Conservation (phyloP, 768 basidiomycete genomes). For the Terana coerulea region DNA sequence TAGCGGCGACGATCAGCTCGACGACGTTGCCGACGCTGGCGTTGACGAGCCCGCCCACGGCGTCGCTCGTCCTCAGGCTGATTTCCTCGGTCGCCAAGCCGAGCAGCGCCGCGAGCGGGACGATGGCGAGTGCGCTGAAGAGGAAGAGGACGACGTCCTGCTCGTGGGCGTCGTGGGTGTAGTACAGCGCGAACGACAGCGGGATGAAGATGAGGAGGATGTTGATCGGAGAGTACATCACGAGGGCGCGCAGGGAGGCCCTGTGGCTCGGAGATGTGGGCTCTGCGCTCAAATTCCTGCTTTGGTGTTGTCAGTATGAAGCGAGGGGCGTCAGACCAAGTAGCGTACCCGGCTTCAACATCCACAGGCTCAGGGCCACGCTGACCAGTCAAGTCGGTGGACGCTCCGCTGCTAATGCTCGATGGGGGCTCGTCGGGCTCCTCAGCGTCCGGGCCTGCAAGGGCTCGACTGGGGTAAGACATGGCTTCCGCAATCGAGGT, state of each 20-base stretch:
- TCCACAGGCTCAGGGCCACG: too few species aligned
- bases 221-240: slow-evolving; percentile 38
- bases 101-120: slow-evolving; percentile 48
- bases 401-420: too few species aligned
- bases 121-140: slow-evolving; percentile 44
- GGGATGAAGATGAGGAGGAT: slow-evolving; percentile 46
- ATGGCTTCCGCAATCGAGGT: background rate
- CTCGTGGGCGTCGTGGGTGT: slow-evolving; percentile 30
- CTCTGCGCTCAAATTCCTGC: too few species aligned
- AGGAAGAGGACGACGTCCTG: slow-evolving; percentile 44
- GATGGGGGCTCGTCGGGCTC: slow-evolving; percentile 1
- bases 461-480: background rate
- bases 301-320: too few species aligned
- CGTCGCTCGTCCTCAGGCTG: slow-evolving; percentile 43
- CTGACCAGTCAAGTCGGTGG: too few species aligned
- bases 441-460: background rate
- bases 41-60: slow-evolving; percentile 50
- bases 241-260: slow-evolving; percentile 28
- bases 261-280: slow-evolving; percentile 35
- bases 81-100: slow-evolving; percentile 53
- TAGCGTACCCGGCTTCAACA: too few species aligned
- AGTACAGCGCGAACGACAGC: slow-evolving; percentile 46
- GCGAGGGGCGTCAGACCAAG: too few species aligned
- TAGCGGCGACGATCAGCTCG: slow-evolving; percentile 47
- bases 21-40: slow-evolving; percentile 51